phyloP scores from a whole-genome alignment of 768 basidiomycete genomes.

The Rhizopogon vinicolor region DNA sequence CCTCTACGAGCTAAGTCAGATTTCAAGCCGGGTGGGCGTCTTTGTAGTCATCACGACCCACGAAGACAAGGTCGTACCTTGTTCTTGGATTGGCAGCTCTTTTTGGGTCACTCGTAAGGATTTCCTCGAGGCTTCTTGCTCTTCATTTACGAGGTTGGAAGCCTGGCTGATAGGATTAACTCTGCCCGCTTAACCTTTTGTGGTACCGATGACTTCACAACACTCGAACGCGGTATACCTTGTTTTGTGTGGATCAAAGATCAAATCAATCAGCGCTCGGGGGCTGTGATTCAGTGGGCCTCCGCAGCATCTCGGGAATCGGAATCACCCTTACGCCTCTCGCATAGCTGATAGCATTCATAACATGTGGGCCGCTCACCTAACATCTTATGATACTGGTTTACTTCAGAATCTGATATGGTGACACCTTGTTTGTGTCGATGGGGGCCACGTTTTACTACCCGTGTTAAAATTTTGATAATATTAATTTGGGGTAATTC shows the following conservation, averaged over 20 bases:
- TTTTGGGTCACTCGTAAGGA: not conserved
- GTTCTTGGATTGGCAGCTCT: conserved; percentile 22
- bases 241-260: conserved; percentile 4
- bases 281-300: no score
- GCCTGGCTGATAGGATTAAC: conserved; percentile 9
- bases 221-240: conserved; percentile 14
- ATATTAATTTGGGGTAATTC: no score
- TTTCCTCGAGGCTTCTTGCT: conserved; percentile 3
- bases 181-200: conserved; percentile 2
- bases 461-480: no score
- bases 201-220: conserved; percentile 19
- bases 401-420: no score
- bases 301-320: no score
- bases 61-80: conserved; percentile 13
- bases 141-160: conserved; percentile 11
- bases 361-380: no score
- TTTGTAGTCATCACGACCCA: conserved; percentile 26
- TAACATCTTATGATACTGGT: no score
- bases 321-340: no score
- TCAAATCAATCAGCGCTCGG: not conserved
- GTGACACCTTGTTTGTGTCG: no score
- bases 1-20: conserved; percentile 18
- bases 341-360: no score
- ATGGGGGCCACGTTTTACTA: not conserved
- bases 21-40: conserved; percentile 4